Base-by-base conservation (phyloP, 306 rosid genomes). In the Castanospermum australe region DNA sequence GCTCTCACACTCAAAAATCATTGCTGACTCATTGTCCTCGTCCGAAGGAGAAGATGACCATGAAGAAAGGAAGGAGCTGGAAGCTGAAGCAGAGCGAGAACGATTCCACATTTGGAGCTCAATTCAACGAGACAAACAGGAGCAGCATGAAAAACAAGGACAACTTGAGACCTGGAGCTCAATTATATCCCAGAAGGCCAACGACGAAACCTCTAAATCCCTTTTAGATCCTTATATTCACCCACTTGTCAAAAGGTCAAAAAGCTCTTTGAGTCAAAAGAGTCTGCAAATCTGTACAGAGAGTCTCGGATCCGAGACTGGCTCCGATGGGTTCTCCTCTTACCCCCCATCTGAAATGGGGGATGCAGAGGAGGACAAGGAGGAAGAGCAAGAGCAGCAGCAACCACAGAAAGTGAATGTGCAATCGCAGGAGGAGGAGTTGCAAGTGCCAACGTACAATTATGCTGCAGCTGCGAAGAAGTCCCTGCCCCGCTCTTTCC, bases 231-330 rank as follows among this genome's bases (percentile, higher is more conserved):
- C 93, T 48, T 93, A 93, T 74, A 54, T 91, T 79, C 98, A 93
- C 78, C 97, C 98, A 25, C 94, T 90, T 8, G 92, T 83, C 67
- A 89, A 81, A 67, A 89, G 83, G 56, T 84, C 94, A 6, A 48
- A 82, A 8, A 90, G 78, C 71, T 82, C 73, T 61, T 18, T 96
- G 52, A 86, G 70, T 62, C 83, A 82, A 21, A 86, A 84, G 17
- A 93, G 99, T 66, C 90, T 96, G 3, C 28, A 86, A 48, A 83
- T 93, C 5, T 96, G 99, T 72, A 93, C 99, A 0, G 99, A 96
- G 61, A 82, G 88, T n/a, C 98, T 96, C 21, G 98, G 99, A 39
- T 93, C 97, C 0, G 99, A 96, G 77, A 88, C 97, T 4, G 98
- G 97, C 30, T 90, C 97, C 25, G 96, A 91, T 45, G 85, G 78